Percentiles rank a stretch among this genome's conserved stretches.
These are phyloP conservation scores for Parastagonospora nodorum DNA, from an alignment of 2,329 filamentous ascomycete genomes.

Conservation along the genomic window DNA sequence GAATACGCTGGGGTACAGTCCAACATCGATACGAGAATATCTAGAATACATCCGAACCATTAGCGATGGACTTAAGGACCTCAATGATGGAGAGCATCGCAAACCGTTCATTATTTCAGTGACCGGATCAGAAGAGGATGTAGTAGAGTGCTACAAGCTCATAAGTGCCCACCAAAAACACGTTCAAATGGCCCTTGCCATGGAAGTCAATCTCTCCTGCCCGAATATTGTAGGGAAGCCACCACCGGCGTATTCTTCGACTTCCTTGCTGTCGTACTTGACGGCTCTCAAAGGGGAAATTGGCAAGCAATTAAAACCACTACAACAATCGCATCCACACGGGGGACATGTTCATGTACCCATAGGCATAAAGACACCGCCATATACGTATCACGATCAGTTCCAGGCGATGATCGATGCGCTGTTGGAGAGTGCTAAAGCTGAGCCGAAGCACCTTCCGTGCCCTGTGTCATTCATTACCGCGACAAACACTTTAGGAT, in stretches of 20 bases:
- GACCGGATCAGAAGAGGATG: slow-evolving; percentile 65
- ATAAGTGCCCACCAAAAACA: slow-evolving; percentile 48
- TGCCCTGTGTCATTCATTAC: slow-evolving; percentile 70
- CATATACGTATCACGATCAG: slow-evolving; percentile 73
- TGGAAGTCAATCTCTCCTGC: slow-evolving; percentile 80
- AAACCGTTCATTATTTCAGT: slow-evolving; percentile 74
- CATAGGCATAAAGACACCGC: slow-evolving; percentile 74
- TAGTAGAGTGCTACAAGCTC: slow-evolving; percentile 60
- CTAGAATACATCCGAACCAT: slow-evolving; percentile 59
- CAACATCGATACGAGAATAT: slow-evolving; percentile 64
- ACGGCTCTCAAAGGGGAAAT: slow-evolving; percentile 49
- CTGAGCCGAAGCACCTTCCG: slow-evolving; percentile 20
- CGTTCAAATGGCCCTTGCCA: slow-evolving; percentile 59
- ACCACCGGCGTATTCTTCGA: slow-evolving; percentile 70
- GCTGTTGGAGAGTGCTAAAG: slow-evolving; percentile 46
- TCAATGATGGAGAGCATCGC: slow-evolving; percentile 1
- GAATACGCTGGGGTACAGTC: slow-evolving; percentile 78
- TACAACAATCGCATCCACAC: slow-evolving; percentile 22
- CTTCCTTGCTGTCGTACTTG: slow-evolving; percentile 62
- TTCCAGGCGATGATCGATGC: slow-evolving; percentile 63
- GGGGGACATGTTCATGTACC: slow-evolving; percentile 42
- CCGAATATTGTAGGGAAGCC: slow-evolving; percentile 73
- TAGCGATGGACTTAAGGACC: slow-evolving; percentile 42
- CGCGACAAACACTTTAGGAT: slow-evolving; percentile 75
- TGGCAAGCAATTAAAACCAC: slow-evolving; percentile 11